Evolutionary conservation across 805 yeast genomes (phyloP), one percentile per base, ranked within the genome.

Genomic region (Pichia eremophila): DNA sequence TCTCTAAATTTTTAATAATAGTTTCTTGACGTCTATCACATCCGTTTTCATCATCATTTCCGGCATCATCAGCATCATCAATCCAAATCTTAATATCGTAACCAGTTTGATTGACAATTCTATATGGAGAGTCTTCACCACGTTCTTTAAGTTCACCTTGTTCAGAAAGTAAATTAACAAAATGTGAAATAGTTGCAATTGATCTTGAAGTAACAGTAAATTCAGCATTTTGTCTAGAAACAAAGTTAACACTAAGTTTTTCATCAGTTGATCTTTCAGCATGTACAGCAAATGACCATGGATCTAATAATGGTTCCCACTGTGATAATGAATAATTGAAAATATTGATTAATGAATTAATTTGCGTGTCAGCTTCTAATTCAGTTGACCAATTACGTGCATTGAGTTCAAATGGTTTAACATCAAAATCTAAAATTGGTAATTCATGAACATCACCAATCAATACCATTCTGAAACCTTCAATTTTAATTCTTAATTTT

Each of bases 251-350:
- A 35, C 73, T 60, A 3, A 83, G 57, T 7, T 72, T 71, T 0
- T 78, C 74, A 14, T 69, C 70, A 0, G 59, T 50, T 0, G 66
- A 65, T 46, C 75, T 77, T 1, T 85, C 71, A 2, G 84, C 78
- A 60, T 85, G 87, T 12, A 86, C 65, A 0, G 87, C 80, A 44
- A 91, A 70, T 8, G 87, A 82, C 85, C 95, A 85, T 0, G 91
- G 83, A 58, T 93, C 99, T 44, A 93, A 63, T 41, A 93, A 68
- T 0, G 99, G 97, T 58, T 93, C 98, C 98, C 99, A 90, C 0
- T 88, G 77, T 4, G 96, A 89, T 51, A 85, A 79, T 0, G 96
- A 78, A 62, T 90, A 90, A 62, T 89, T 89, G 70, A 85, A 90
- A 19, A 87, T 78, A 62, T 87, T 89, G 10, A 85, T 75, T 51